A percentile compares a stretch with the other conserved stretches of the same genome.
phyloP scores from a whole-genome alignment of 208 protist species.

The Crithidia sp. region DNA sequence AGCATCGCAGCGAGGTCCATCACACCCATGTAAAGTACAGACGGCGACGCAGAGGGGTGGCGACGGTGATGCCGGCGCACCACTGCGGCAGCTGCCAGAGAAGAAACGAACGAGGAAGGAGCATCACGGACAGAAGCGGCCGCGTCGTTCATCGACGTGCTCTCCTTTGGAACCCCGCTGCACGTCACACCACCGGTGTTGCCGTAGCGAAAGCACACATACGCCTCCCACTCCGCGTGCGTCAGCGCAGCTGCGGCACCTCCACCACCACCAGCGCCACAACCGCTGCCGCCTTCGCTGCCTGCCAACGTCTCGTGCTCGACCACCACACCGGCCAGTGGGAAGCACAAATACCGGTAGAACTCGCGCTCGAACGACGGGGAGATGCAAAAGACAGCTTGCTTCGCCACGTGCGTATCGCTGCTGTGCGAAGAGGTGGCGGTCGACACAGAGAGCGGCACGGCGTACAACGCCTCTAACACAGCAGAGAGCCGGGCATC shows the following conservation, averaged over 20 bases:
- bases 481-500: not conserved
- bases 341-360: conserved; percentile 25
- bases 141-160: no score
- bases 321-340: conserved; percentile 22
- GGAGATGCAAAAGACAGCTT: not conserved
- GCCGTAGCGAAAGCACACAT: conserved; percentile 28
- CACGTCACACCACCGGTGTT: no score
- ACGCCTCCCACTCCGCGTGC: conserved; percentile 10
- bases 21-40: conserved; percentile 14
- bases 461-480: not conserved
- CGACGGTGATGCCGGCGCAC: not conserved
- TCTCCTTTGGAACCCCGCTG: no score
- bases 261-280: not conserved
- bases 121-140: not conserved
- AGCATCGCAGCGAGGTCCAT: conserved; percentile 27
- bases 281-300: not conserved
- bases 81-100: conserved; percentile 1
- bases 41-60: no score
- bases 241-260: not conserved
- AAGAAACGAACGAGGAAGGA: not conserved
- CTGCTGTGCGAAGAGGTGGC: no score
- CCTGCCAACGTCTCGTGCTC: not conserved
- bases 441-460: not conserved
- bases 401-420: no score
- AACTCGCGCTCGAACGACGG: conserved; percentile 8